Evolutionary conservation across 2,329 filamentous ascomycete species (phyloP).

Genomic region (Fusarium tanahbumbuense): DNA sequence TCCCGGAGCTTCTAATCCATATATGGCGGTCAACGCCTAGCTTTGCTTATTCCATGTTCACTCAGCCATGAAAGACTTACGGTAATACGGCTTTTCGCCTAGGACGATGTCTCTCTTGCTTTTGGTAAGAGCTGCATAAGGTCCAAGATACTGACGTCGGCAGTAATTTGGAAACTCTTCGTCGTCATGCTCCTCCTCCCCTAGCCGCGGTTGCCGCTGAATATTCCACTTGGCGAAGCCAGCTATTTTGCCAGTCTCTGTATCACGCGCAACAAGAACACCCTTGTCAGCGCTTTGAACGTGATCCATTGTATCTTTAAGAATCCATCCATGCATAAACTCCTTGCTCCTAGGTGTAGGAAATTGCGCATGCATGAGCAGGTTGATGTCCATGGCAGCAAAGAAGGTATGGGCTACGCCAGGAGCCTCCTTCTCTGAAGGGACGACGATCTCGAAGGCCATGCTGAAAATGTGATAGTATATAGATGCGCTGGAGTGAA

Average conservation of each 20-base stretch:
- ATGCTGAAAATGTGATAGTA: conserved; percentile 31
- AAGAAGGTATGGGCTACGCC: conserved; percentile 51
- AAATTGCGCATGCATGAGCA: conserved; percentile 56
- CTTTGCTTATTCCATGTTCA: background rate
- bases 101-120: conserved; percentile 49
- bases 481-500: background rate
- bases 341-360: conserved; percentile 48
- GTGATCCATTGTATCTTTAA: conserved; percentile 48
- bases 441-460: conserved; percentile 45
- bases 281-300: conserved; percentile 44
- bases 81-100: conserved; percentile 50
- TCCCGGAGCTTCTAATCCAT: background rate
- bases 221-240: conserved; percentile 55
- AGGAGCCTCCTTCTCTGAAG: conserved; percentile 42
- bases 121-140: conserved; percentile 49
- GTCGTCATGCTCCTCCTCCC: conserved; percentile 32
- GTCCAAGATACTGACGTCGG: conserved; percentile 49
- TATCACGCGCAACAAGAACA: conserved; percentile 52
- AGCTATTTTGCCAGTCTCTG: conserved; percentile 45
- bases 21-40: background rate
- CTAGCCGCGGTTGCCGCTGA: conserved; percentile 34
- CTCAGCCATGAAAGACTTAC: conserved; percentile 48
- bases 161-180: conserved; percentile 49
- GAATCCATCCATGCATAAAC: conserved; percentile 49
- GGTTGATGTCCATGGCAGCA: conserved; percentile 54